phyloP scores from a whole-genome alignment of 345 rosid genomes.

The Salix koriyanagi region DNA sequence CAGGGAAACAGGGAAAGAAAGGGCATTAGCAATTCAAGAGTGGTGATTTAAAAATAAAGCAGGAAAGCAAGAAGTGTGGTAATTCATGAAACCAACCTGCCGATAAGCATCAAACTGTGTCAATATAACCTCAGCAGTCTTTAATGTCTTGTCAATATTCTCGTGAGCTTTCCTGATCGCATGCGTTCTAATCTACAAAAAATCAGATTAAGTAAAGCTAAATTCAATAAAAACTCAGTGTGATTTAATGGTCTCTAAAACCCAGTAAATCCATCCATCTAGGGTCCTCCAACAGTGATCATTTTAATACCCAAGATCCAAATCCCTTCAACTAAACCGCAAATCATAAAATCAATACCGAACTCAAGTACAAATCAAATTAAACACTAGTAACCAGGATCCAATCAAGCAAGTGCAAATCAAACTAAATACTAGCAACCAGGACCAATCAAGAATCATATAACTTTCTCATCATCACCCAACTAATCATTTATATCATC shows the following conservation, averaged over 20 bases:
- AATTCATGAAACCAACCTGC: constrained; percentile 56
- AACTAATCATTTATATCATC: not conserved
- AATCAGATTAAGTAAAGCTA: not conserved
- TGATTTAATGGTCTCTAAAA: not conserved
- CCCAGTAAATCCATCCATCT: not conserved
- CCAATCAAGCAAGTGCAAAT: not conserved
- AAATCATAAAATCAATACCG: not conserved
- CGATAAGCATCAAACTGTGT: constrained; percentile 72
- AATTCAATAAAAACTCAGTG: constrained; percentile 6
- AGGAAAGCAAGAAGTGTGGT: not conserved
- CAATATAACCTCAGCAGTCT: constrained; percentile 78
- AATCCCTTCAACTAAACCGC: not conserved
- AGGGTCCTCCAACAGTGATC: not conserved
- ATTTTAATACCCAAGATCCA: not conserved
- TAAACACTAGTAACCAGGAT: not conserved
- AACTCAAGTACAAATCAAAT: not conserved
- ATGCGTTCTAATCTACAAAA: constrained; percentile 80
- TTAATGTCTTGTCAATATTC: constrained; percentile 89
- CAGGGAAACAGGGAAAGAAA: constrained; percentile 2
- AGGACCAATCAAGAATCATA: not conserved
- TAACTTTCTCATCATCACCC: not conserved
- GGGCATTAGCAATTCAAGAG: not conserved
- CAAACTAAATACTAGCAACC: not conserved
- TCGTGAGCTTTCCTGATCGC: constrained; percentile 95
- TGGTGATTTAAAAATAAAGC: not conserved